A percentile compares a stretch with the other conserved stretches of the same genome.
These are phyloP conservation scores for Xerocomus potaroensis DNA, from an alignment of 768 basidiomycete genomes.

Conservation along the genomic window DNA sequence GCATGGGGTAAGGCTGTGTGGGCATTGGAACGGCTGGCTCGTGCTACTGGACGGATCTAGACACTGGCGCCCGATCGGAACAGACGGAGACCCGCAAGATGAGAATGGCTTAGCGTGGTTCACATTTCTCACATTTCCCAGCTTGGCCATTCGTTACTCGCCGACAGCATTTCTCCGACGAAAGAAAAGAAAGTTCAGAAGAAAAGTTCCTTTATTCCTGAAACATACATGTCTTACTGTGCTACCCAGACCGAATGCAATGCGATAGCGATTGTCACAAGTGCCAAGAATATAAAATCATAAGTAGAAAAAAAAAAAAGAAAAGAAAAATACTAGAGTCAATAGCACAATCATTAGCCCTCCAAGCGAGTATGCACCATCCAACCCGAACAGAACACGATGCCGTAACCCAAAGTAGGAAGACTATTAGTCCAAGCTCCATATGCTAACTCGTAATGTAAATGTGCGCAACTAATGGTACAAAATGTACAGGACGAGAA, in stretches of 20 bases:
- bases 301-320: too few species aligned
- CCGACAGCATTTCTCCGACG: neutral
- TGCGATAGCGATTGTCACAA: conserved; percentile 25
- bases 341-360: conserved; percentile 31
- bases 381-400: conserved; percentile 28
- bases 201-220: conserved; percentile 2
- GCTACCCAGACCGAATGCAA: conserved; percentile 30
- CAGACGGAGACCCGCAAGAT: conserved; percentile 12
- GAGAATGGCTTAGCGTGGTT: too few species aligned
- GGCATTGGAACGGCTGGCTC: conserved; percentile 1
- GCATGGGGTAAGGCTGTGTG: conserved; percentile 26
- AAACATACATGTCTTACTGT: conserved; percentile 25
- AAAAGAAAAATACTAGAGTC: conserved; percentile 15
- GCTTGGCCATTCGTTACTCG: neutral
- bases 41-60: conserved; percentile 22
- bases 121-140: neutral
- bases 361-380: conserved; percentile 27
- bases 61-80: conserved; percentile 8
- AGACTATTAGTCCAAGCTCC: conserved; percentile 31
- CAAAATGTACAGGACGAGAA: conserved; percentile 30
- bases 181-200: too few species aligned
- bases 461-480: conserved; percentile 33
- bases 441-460: conserved; percentile 33
- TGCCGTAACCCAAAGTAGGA: conserved; percentile 23
- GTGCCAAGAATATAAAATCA: conserved; percentile 28